Conservation (phyloP, 2,329 filamentous ascomycete genomes). For the Juglanconis oblonga region DNA sequence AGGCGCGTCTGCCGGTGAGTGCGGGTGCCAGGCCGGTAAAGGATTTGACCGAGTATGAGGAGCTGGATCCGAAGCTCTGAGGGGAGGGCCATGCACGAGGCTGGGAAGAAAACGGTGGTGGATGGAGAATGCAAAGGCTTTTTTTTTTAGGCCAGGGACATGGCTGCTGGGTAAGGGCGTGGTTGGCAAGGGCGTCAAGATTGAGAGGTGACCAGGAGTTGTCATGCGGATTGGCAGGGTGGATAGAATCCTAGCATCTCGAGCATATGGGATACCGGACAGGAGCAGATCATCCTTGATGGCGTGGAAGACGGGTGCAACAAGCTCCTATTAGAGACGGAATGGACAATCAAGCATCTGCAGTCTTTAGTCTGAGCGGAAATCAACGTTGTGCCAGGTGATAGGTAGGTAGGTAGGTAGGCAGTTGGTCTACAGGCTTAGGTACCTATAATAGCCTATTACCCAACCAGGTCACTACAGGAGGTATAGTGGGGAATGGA, state of each 20-base stretch:
- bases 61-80: constrained; percentile 76
- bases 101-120: too few relatives aligned
- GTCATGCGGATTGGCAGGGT: neutral
- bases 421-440: too few relatives aligned
- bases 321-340: too few relatives aligned
- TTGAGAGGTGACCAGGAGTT: neutral
- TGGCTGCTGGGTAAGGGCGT: neutral
- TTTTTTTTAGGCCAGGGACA: neutral
- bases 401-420: too few relatives aligned
- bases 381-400: too few relatives aligned
- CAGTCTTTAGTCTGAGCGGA: too few relatives aligned
- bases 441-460: too few relatives aligned
- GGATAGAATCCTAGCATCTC: neutral
- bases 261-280: neutral
- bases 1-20: constrained; percentile 70
- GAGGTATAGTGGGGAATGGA: too few relatives aligned
- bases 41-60: constrained; percentile 81
- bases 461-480: too few relatives aligned
- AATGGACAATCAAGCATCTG: too few relatives aligned
- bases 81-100: neutral
- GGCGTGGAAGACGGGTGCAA: neutral
- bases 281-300: neutral
- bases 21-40: constrained; percentile 69
- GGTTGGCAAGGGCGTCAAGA: neutral
- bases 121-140: neutral